Evolutionary conservation across 2,329 filamentous ascomycete species (phyloP).

Genomic region (Blumeria hordei): DNA sequence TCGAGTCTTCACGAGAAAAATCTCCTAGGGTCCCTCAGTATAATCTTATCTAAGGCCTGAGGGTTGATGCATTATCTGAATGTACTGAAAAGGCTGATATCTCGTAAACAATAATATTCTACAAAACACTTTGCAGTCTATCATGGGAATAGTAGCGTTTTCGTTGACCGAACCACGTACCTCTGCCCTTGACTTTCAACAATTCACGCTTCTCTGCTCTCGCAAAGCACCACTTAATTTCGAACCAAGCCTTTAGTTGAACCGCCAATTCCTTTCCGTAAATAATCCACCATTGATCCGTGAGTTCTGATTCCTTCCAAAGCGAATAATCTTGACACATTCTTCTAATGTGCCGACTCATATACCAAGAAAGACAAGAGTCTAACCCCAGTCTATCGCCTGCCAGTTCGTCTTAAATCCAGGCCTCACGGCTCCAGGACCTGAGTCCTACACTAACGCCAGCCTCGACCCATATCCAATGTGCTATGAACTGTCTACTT

Average conservation of each 20-base stretch:
- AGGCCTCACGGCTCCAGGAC: slow-evolving; percentile 5
- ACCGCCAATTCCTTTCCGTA: background rate
- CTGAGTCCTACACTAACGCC: background rate
- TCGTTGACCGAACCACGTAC: background rate
- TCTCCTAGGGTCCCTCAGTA: background rate
- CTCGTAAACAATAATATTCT: background rate
- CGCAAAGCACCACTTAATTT: background rate
- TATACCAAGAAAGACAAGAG: slow-evolving; percentile 6
- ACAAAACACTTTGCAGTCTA: background rate
- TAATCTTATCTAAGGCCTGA: background rate
- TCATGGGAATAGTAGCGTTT: background rate
- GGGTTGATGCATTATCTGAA: background rate
- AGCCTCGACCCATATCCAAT: slow-evolving; percentile 4
- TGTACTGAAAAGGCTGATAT: background rate
- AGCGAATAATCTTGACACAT: background rate
- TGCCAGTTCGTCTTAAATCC: slow-evolving; percentile 8
- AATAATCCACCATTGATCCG: background rate
- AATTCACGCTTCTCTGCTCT: background rate
- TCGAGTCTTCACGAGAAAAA: background rate
- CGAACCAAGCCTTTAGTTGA: background rate
- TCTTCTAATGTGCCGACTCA: background rate
- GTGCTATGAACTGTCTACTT: slow-evolving; percentile 13
- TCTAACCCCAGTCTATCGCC: slow-evolving; percentile 11
- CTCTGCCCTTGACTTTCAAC: background rate
- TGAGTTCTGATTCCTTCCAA: background rate